These are phyloP conservation scores for Clathrospora elynae DNA, from an alignment of 2,329 filamentous ascomycete genomes.

Conservation along the genomic window DNA sequence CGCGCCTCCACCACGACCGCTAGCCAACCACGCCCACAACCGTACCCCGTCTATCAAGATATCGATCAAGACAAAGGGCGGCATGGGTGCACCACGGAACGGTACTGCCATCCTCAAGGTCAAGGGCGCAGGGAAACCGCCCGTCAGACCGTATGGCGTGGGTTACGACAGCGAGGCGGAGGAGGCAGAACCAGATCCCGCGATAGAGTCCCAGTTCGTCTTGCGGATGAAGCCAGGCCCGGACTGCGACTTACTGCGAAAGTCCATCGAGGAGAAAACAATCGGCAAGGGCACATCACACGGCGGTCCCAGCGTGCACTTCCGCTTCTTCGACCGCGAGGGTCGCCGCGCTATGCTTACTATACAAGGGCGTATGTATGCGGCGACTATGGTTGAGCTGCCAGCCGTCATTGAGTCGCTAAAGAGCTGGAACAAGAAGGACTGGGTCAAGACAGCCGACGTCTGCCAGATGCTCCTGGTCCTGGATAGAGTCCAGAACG, in stretches of 20 bases:
- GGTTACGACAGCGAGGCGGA: conserved; percentile 97
- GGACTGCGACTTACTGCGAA: conserved; percentile 81
- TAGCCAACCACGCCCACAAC: conserved; percentile 13
- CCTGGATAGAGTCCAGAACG: conserved; percentile 67
- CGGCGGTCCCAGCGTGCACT: conserved; percentile 75
- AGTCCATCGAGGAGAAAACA: conserved; percentile 75
- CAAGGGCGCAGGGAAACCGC: conserved; percentile 43
- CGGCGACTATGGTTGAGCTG: conserved; percentile 78
- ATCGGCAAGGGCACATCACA: conserved; percentile 69
- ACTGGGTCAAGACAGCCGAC: conserved; percentile 87
- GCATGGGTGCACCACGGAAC: conserved; percentile 20
- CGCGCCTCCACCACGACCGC: conserved; percentile 17
- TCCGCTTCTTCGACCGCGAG: conserved; percentile 79
- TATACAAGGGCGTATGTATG: conserved; percentile 73
- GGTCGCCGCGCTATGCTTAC: conserved; percentile 74
- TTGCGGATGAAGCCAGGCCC: conserved; percentile 85
- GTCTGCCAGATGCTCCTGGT: conserved; percentile 88
- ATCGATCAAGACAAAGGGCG: conserved; percentile 41
- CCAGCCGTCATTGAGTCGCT: conserved; percentile 87
- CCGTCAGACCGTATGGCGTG: conserved; percentile 70
- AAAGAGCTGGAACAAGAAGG: conserved; percentile 89
- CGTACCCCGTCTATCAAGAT: conserved; percentile 39
- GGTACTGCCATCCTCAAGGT: conserved; percentile 41
- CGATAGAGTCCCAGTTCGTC: conserved; percentile 87
- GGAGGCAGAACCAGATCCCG: conserved; percentile 83